Base-by-base conservation (phyloP, 331 rosid genomes). In the Acacia concinna region DNA sequence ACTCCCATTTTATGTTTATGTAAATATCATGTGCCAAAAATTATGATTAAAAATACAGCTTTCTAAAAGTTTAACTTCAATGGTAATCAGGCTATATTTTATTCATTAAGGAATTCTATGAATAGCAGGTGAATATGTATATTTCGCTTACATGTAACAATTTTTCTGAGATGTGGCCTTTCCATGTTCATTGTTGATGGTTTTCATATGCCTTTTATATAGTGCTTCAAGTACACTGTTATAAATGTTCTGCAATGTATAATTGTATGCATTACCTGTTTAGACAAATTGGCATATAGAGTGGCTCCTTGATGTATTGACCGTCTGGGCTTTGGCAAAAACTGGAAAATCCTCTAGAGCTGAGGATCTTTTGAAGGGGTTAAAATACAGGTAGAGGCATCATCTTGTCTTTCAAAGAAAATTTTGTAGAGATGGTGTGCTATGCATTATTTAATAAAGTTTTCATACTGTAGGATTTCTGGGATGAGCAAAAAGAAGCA, bases 241-340 rank as follows among this genome's bases (percentile, higher is more conserved):
- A 11, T 71, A 79, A 56, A 35, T 63, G 21, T 35, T 54, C 63
- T 70, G 75, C 31, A 71, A 78, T 71, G 12, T 68, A 21, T 75
- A 68, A 68, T 75, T 38, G 66, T 65, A 67, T 74, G 69, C 18
- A 32, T 18, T 77, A 47, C 51, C 57, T 56, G 35, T 64, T 78
- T 85, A 94, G 98, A 88, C 81, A 37, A 87, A 87, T 86, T 94
- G 98, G 98, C 81, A 88, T 88, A 0, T 87, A 44, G 97, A 94
- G 85, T 91, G 93, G 95, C 95, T 88, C 79, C 64, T 94, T 75
- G 97, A 92, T 49, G 17, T 89, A 40, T 71, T 94, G 86, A 74
- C 70, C 27, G 81, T 85, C 41, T 92, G 98, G 98, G 93, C 89
- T 72, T 85, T 94, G 85, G 89, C 97, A 28, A 63, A 80, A 77